Evolutionary conservation across 306 rosid species (phyloP), one percentile per base, ranked within the genome.

Genomic region (Prunus salicina): DNA sequence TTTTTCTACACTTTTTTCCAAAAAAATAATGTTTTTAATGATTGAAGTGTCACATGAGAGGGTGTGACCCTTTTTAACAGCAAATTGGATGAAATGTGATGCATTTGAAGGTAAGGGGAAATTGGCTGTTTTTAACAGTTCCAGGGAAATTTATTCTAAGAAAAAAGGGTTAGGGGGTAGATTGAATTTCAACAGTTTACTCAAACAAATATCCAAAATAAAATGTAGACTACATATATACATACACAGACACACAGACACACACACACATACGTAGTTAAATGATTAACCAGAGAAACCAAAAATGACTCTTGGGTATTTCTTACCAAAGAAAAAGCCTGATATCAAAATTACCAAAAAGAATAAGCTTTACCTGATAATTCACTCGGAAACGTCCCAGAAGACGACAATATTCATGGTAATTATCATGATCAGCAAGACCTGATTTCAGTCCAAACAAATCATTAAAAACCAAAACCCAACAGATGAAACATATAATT

Each of bases 391-490:
- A 92, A 67, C 99, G 97, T 57, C 97, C 99, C 79, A 95, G 96
- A 87, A 95, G 99, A 71, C 97, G 97, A 65, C 99, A 95, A 81
- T 89, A 95, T 76, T 95, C 99, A 87, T 95, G 99, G 90, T 95
- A 95, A 85, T 95, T 95, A 83, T 91, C 95, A 82, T 95, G 99
- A 89, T 95, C 99, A 20, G 88, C 95, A 82, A 95, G 91, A 82
- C 99, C 99, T 95, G 91, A 81, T 82, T 66, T 38, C 60, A 80
- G 72, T 56, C 78, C 63, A 47, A 69, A 78, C 68, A 50, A 69
- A 19, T 71, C 58, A 66, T 78, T 64, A 69, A 78, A 77, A 75
- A 72, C 45, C 74, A 76, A 74, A 82, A 76, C 74, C 63, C 62
- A 43, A 80, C 67, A 68, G 50, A 47, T 18, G 49, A 13, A 72